These are phyloP conservation scores for Trypethelium eluteriae DNA, from an alignment of 495 filamentous ascomycete species.

Conservation along the genomic window DNA sequence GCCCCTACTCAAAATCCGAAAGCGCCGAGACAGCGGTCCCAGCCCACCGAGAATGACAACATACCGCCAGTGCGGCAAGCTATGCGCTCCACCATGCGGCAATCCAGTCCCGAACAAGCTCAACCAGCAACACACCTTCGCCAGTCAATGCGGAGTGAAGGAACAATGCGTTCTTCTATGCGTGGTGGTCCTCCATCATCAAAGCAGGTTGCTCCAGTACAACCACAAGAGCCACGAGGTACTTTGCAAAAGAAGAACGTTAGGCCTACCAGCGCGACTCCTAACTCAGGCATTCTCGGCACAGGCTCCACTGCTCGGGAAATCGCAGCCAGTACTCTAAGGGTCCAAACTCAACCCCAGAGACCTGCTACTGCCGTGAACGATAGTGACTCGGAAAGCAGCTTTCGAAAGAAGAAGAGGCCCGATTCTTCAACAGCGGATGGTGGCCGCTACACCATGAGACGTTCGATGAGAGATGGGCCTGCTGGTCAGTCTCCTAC, in stretches of 20 bases:
- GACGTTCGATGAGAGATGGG: conserved; percentile 46
- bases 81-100: conserved; percentile 15
- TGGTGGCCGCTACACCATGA: conserved; percentile 43
- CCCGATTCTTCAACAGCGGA: conserved; percentile 31
- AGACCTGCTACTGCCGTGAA: conserved; percentile 26
- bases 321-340: neutral
- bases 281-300: conserved; percentile 1
- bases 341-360: conserved; percentile 8
- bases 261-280: neutral
- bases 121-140: conserved; percentile 33
- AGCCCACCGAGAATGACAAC: conserved; percentile 14
- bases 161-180: conserved; percentile 38
- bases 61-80: conserved; percentile 21
- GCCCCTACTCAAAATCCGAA: neutral
- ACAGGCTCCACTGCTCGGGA: neutral
- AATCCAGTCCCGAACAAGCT: neutral
- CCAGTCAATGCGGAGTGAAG: conserved; percentile 23
- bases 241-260: conserved; percentile 34
- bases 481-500: conserved; percentile 29
- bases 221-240: conserved; percentile 26
- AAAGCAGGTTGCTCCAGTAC: conserved; percentile 14
- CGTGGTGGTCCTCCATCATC: conserved; percentile 29
- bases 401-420: conserved; percentile 47
- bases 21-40: conserved; percentile 17
- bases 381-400: conserved; percentile 51